A percentile compares a stretch with the other conserved stretches of the same genome.
These are phyloP conservation scores for Ensete glaucum DNA, from an alignment of 176 grass and related monocot genomes.

Conservation along the genomic window DNA sequence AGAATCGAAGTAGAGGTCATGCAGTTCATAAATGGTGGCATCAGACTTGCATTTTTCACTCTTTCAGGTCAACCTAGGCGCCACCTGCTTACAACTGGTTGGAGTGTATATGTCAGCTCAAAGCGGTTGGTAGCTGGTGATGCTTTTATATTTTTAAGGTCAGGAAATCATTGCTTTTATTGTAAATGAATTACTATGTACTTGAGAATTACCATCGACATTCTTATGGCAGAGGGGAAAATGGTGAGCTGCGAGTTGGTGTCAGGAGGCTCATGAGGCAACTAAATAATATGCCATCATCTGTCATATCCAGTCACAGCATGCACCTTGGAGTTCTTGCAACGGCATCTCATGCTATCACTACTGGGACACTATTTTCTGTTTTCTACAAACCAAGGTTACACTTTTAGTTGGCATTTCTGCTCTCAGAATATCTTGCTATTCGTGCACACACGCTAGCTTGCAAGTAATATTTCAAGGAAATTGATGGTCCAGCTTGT, in stretches of 20 bases:
- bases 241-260: slow-evolving; percentile 71
- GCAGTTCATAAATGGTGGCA: no score
- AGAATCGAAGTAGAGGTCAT: neutral
- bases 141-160: slow-evolving; percentile 99
- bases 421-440: slow-evolving; percentile 8
- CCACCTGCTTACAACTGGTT: slow-evolving; percentile 92
- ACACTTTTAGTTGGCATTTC: slow-evolving; percentile 9
- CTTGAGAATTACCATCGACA: neutral
- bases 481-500: neutral
- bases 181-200: neutral
- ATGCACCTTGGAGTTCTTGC: slow-evolving; percentile 99
- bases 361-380: slow-evolving; percentile 77
- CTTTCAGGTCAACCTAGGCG: slow-evolving; percentile 85
- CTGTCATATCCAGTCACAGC: slow-evolving; percentile 98
- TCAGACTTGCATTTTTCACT: neutral
- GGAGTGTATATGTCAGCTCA: slow-evolving; percentile 97
- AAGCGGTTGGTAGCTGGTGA: slow-evolving; percentile 90
- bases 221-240: slow-evolving; percentile 49
- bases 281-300: slow-evolving; percentile 83
- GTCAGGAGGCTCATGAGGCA: slow-evolving; percentile 93
- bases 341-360: slow-evolving; percentile 83
- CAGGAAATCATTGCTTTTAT: slow-evolving; percentile 2
- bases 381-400: slow-evolving; percentile 99
- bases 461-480: neutral
- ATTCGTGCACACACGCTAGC: neutral